Base-by-base conservation (phyloP, 257 asterid genomes). In the Gentiana macrophylla region DNA sequence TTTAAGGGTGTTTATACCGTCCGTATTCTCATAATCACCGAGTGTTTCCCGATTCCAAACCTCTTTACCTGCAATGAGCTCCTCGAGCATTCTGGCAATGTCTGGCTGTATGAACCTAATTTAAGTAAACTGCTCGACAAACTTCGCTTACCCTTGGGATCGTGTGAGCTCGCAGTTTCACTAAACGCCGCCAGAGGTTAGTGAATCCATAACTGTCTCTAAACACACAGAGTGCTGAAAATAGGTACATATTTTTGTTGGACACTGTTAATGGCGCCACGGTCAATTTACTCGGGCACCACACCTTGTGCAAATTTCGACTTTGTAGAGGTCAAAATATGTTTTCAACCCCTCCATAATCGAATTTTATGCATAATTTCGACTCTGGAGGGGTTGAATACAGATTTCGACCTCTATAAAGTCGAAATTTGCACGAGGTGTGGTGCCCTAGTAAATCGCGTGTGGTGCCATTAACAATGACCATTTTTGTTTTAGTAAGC, bases 121-220 rank as follows among this genome's bases (percentile, higher is more conserved):
- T 66, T 80, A 37, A 75, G 74, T 72, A 66, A 53, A 35, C 35
- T 92, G 69, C 77, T 97, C 63, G 82, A 85, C 44, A 92, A 88
- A 70, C 83, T 92, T 57, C 68, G 72, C 60, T 94, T 92, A 65
- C 95, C 98, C 1, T 79, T 75, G 4, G 98, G 98, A 48, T 88
- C 97, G 8, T 92, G 99, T 67, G 97, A 92, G 78, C 97, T 92
- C 61, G 73, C 98, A 12, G 82, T 92, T 70, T 94, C 97, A 43
- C 74, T 85, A 59, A 41, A 41, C 9, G 62, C 64, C 67, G 59
- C 90, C 11, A 70, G 78, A 80, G 96, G 98, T 91, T 38, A 69
- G 86, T 68, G 61, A 36, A 24, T 37, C 50, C 11, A 41, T 33
- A 8, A 50, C 35, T 37, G 3, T 49, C 3, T 11, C 8, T 3